phyloP scores from a whole-genome alignment of 257 asterid genomes.

The Lithospermum erythrorhizon region DNA sequence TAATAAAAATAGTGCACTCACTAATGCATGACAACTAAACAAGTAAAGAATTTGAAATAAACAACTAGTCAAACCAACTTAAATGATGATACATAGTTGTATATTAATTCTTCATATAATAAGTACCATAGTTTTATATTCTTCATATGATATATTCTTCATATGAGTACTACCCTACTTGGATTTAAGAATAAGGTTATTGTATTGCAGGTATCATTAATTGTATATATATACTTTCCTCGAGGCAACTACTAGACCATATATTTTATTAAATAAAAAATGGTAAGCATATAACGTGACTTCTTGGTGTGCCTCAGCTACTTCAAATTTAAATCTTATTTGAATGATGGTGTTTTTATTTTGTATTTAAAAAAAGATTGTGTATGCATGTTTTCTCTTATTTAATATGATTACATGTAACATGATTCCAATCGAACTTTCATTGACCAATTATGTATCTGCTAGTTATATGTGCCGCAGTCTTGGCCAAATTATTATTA shows the following conservation, averaged over 20 bases:
- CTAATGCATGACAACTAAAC: too few relatives aligned
- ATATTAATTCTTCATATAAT: too few relatives aligned
- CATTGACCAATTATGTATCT: too few relatives aligned
- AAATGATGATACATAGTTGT: not conserved
- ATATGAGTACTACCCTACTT: not conserved
- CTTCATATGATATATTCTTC: too few relatives aligned
- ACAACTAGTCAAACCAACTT: slow-evolving; percentile 17
- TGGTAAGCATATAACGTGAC: slow-evolving; percentile 8
- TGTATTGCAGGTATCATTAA: slow-evolving; percentile 10
- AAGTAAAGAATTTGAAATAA: too few relatives aligned
- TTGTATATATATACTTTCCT: slow-evolving; percentile 9
- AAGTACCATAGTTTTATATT: not conserved
- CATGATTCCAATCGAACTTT: too few relatives aligned
- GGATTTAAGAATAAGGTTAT: slow-evolving; percentile 10
- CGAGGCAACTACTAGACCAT: slow-evolving; percentile 11
- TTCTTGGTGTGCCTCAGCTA: slow-evolving; percentile 19
- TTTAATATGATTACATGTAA: not conserved
- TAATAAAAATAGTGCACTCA: too few relatives aligned
- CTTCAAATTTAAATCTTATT: slow-evolving; percentile 1
- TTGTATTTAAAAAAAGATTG: not conserved
- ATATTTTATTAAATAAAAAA: slow-evolving; percentile 12
- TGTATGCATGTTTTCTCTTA: not conserved
- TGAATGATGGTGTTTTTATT: not conserved
- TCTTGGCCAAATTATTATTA: too few relatives aligned
- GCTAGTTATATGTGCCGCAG: too few relatives aligned